Percentiles rank a stretch among this genome's conserved stretches.
These are phyloP conservation scores for Phialophora chinensis DNA, from an alignment of 2,329 filamentous ascomycete species.

Conservation along the genomic window DNA sequence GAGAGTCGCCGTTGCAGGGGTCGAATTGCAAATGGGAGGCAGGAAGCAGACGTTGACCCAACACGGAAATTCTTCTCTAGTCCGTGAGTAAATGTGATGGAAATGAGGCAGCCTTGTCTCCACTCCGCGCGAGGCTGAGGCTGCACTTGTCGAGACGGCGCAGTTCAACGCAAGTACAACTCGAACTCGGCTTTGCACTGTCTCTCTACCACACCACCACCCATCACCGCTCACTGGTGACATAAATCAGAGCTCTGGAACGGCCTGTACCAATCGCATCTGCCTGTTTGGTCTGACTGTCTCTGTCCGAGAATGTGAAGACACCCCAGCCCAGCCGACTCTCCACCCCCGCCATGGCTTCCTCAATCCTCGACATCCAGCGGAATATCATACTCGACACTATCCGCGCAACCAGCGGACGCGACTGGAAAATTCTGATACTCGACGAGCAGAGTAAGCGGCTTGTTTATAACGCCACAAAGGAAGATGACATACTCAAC, in stretches of 20 bases:
- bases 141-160: conserved; percentile 2
- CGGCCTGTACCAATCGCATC: background rate
- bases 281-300: background rate
- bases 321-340: conserved; percentile 2
- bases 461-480: conserved; percentile 87
- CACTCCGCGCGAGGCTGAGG: conserved; percentile 4
- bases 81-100: background rate
- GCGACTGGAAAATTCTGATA: conserved; percentile 90
- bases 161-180: background rate
- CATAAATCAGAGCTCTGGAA: background rate
- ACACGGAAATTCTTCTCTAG: background rate
- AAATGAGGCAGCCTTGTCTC: background rate
- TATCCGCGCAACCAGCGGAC: conserved; percentile 41
- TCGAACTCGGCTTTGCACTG: background rate
- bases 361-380: conserved; percentile 85
- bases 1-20: background rate
- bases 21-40: background rate
- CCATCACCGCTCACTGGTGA: background rate
- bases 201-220: background rate
- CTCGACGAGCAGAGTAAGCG: conserved; percentile 83
- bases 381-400: conserved; percentile 50
- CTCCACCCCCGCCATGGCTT: conserved; percentile 68
- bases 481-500: conserved; percentile 96
- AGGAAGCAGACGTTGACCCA: background rate
- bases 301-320: conserved; percentile 27